Conservation (phyloP, 805 yeast species). For the Candida qinlingensis region DNA sequence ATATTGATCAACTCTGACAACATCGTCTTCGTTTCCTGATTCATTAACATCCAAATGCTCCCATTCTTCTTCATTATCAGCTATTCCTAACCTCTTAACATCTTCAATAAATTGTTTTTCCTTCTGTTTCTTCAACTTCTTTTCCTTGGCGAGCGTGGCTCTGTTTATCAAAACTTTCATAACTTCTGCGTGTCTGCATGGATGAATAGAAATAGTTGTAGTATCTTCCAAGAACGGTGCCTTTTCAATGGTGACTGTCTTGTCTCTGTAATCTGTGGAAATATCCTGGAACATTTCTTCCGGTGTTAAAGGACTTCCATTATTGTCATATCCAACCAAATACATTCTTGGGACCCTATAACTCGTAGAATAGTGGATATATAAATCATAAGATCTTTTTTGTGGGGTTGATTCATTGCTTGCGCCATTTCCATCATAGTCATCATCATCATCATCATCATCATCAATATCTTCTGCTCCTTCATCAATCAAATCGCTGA, state of each 20-base stretch:
- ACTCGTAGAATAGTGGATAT: conserved; percentile 88
- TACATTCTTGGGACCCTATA: conserved; percentile 95
- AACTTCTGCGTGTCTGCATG: conserved; percentile 92
- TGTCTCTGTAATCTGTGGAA: conserved; percentile 84
- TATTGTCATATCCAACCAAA: conserved; percentile 75
- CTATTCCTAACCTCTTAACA: conserved; percentile 43
- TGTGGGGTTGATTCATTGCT: conserved; percentile 25
- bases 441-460: conserved; percentile 38
- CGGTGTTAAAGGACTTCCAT: conserved; percentile 84
- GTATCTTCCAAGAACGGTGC: conserved; percentile 81
- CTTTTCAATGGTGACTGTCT: conserved; percentile 92
- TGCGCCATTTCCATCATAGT: conserved; percentile 29
- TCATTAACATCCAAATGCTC: conserved; percentile 41
- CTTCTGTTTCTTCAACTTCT: conserved; percentile 23
- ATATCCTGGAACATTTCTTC: conserved; percentile 93
- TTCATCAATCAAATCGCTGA: conserved; percentile 30
- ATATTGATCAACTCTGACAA: conserved; percentile 86
- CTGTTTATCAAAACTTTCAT: conserved; percentile 83
- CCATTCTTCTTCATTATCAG: conserved; percentile 55
- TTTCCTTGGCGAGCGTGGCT: conserved; percentile 49
- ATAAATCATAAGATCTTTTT: conserved; percentile 77
- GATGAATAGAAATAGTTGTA: conserved; percentile 82
- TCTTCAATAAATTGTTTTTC: conserved; percentile 31
- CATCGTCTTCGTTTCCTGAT: conserved; percentile 27
- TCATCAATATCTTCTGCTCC: conserved; percentile 39